Percentiles rank a stretch among this genome's conserved stretches.
Conservation (phyloP, 1,139 yeast genomes). For the Yarrowia galli region DNA sequence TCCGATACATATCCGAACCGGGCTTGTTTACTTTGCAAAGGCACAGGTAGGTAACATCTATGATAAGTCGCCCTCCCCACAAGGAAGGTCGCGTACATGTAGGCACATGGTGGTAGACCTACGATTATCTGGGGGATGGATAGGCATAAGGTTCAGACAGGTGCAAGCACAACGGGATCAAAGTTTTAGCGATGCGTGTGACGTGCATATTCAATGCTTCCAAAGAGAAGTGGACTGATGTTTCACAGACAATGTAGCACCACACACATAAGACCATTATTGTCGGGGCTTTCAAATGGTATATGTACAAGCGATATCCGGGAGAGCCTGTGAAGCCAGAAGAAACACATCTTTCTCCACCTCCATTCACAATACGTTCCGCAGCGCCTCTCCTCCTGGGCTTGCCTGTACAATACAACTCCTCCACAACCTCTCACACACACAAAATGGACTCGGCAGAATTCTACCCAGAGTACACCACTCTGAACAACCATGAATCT, state of each 20-base stretch:
- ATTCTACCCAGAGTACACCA: slow-evolving; percentile 33
- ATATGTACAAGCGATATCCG: slow-evolving; percentile 20
- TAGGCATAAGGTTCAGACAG: not conserved
- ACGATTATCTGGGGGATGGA: slow-evolving; percentile 18
- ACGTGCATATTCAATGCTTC: slow-evolving; percentile 14
- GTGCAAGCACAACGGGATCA: not conserved
- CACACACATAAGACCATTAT: slow-evolving; percentile 20
- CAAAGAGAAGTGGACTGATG: slow-evolving; percentile 38
- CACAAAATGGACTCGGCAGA: slow-evolving; percentile 29
- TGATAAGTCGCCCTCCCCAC: not conserved
- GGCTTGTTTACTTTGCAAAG: not conserved
- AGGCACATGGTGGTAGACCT: not conserved
- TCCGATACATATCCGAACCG: not conserved
- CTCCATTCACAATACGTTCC: not conserved
- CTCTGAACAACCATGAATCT: slow-evolving; percentile 6
- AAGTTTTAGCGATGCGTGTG: slow-evolving; percentile 18
- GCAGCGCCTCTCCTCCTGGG: not conserved
- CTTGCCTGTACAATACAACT: slow-evolving; percentile 8
- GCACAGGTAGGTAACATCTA: not conserved
- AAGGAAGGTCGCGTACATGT: not conserved
- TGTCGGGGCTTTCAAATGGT: not conserved
- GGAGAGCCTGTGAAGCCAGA: not conserved
- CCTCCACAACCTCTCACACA: not conserved
- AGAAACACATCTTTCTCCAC: not conserved
- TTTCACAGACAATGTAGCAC: slow-evolving; percentile 28